Base-by-base conservation (phyloP, 208 protist species). In the Sergeia podlipaevii region DNA sequence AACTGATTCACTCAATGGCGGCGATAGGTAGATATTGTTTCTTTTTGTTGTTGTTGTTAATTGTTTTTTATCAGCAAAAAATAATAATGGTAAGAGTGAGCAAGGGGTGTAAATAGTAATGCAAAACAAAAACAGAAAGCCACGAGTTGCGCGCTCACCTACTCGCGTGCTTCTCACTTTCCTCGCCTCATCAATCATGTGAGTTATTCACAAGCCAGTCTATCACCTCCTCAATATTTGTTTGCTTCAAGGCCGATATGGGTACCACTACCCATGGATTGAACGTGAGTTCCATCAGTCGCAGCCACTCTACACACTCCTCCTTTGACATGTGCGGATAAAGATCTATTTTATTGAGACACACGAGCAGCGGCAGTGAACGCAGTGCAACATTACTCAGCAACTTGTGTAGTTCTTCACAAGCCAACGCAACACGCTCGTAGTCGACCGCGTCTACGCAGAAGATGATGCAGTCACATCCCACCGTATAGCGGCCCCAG, bases 271-370 rank as follows among this genome's bases (percentile, higher is more conserved):
- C 43, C 74, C 80, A 91, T 29, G 67, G 61, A 55, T 91, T 91
- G 4, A 65, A 28, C 20, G 72, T 50, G 28, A 89, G 53, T 27
- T 63, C 73, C 28, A 66, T 63, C 42, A 92, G 62, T 37, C 77
- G 73, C 23, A 91, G 62, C 38, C 81, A 53, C 55, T 85, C 63
- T 30, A 93, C 73, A 50, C 68, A 78, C 56, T 90, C 81, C 48
- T 83, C 77, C 41, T 88, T 90, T 42, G 59, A 76, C 65, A 88
- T 91, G 70, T 83, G 80, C 6, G 74, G 82, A 23, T 93, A 77
- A 0, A 91, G 29, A 55, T 91, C 88, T 66, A 85, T 89, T 54
- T 93, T 95, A 49, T 91, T 95, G n/a, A 92, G 62, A 49, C 84
- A 79, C 33, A 95, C 43, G 4, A 91, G 56, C 21, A 93, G 46